Percentiles rank a stretch among this genome's conserved stretches.
phyloP scores from a whole-genome alignment of 192 early-diverging fungal species.

The Coemansia sp. region DNA sequence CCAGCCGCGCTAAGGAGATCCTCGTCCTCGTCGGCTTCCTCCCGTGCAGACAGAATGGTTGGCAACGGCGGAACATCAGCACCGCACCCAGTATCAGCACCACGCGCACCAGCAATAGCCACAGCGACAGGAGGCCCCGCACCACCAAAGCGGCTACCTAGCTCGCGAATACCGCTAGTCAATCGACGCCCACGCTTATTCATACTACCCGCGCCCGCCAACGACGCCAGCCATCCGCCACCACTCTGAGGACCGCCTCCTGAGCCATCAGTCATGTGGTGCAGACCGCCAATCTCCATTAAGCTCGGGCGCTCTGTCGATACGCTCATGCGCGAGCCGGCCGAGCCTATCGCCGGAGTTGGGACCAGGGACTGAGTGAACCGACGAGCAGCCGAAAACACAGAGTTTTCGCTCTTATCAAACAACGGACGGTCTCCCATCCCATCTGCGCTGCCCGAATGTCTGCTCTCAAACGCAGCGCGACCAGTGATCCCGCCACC shows the following conservation, averaged over 20 bases:
- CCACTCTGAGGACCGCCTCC: constrained; percentile 1
- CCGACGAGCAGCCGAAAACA: constrained; percentile 13
- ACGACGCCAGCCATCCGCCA: constrained; percentile 35
- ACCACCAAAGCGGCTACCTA: constrained; percentile 11
- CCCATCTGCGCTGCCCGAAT: neutral
- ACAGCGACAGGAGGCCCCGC: constrained; percentile 7
- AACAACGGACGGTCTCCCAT: neutral
- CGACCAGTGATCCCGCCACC: constrained; percentile 2
- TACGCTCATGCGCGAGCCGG: constrained; percentile 47
- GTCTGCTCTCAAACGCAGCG: neutral
- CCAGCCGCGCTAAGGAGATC: neutral
- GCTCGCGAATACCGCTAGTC: constrained; percentile 22
- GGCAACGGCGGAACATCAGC: constrained; percentile 21
- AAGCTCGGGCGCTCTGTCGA: constrained; percentile 54
- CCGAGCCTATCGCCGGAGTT: neutral
- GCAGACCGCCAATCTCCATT: constrained; percentile 32
- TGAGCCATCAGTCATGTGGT: neutral
- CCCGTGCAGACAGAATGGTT: constrained; percentile 36
- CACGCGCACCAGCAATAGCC: constrained; percentile 4
- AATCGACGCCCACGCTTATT: constrained; percentile 27
- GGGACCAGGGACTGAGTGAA: constrained; percentile 42
- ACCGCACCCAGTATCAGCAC: neutral
- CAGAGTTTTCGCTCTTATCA: constrained; percentile 5
- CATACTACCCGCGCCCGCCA: neutral
- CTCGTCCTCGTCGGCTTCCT: constrained; percentile 11